Percentiles rank a stretch among this genome's conserved stretches.
Conservation (phyloP, 192 early-diverging fungal species). For the Coemansia javaensis region DNA sequence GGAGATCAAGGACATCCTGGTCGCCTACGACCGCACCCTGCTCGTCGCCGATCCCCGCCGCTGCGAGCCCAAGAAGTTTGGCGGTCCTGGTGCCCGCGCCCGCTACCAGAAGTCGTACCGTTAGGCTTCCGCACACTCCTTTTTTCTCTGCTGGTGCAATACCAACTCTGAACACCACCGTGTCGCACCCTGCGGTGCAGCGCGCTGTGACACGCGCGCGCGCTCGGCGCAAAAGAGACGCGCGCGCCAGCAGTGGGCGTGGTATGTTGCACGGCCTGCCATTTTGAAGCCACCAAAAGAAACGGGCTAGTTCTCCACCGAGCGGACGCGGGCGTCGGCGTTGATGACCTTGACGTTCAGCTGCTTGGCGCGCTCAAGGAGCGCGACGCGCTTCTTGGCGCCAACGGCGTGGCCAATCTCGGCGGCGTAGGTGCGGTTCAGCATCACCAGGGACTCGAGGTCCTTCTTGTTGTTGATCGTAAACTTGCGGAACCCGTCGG, state of each 20-base stretch:
- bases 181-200: conserved; percentile 11
- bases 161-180: conserved; percentile 42
- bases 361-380: conserved; percentile 92
- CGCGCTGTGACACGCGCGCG: background rate
- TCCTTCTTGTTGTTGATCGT: conserved; percentile 86
- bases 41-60: conserved; percentile 98
- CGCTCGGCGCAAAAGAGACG: background rate
- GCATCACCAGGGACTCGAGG: conserved; percentile 96
- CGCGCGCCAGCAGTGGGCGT: background rate
- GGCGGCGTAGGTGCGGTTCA: conserved; percentile 98
- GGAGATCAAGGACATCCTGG: conserved; percentile 93
- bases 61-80: conserved; percentile 99
- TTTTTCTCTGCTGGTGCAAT: conserved; percentile 30
- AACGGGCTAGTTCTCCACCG: conserved; percentile 63
- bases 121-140: conserved; percentile 54
- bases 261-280: conserved; percentile 1
- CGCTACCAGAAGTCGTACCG: conserved; percentile 90
- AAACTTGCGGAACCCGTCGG: conserved; percentile 99
- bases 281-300: conserved; percentile 11
- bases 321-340: conserved; percentile 77
- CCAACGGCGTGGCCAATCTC: conserved; percentile 98
- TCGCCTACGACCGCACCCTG: conserved; percentile 92
- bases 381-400: conserved; percentile 87
- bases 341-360: conserved; percentile 96
- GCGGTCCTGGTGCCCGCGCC: conserved; percentile 97